Evolutionary conservation across 169 alveolate genomes (phyloP).

Genomic region (Eimeria praecox): DNA sequence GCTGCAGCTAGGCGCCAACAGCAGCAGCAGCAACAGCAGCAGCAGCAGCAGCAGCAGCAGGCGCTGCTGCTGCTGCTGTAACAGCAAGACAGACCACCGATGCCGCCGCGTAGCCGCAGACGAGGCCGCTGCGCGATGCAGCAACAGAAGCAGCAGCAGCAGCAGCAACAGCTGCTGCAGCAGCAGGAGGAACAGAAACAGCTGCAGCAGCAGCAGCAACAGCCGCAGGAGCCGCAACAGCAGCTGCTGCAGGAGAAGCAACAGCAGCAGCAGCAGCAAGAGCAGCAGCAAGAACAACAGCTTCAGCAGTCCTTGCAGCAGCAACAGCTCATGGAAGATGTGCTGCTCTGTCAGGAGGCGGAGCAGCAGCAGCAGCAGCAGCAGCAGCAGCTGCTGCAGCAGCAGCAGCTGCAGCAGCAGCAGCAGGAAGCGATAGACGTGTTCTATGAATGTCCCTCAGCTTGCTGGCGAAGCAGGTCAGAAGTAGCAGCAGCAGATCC

Average conservation of each 20-base stretch:
- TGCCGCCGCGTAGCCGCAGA: conserved; percentile 34
- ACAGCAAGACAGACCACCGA: neutral
- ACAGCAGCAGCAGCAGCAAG: neutral
- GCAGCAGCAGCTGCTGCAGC: neutral
- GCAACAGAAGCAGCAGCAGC: neutral
- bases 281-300: neutral
- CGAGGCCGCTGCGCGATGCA: conserved; percentile 36
- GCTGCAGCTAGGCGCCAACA: neutral
- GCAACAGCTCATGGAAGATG: neutral
- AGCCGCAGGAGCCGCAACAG: neutral
- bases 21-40: conserved; percentile 5
- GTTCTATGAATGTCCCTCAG: neutral
- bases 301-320: neutral
- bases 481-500: neutral
- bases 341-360: neutral
- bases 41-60: conserved; percentile 7
- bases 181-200: neutral
- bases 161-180: neutral
- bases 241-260: neutral
- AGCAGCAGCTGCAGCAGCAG: conserved; percentile 18
- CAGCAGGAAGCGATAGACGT: neutral
- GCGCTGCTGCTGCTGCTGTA: conserved; percentile 13
- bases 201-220: neutral
- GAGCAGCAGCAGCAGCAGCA: conserved; percentile 9
- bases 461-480: neutral